phyloP scores from a whole-genome alignment of 176 grass and related monocot species.

The Urochloa ruziziensis region DNA sequence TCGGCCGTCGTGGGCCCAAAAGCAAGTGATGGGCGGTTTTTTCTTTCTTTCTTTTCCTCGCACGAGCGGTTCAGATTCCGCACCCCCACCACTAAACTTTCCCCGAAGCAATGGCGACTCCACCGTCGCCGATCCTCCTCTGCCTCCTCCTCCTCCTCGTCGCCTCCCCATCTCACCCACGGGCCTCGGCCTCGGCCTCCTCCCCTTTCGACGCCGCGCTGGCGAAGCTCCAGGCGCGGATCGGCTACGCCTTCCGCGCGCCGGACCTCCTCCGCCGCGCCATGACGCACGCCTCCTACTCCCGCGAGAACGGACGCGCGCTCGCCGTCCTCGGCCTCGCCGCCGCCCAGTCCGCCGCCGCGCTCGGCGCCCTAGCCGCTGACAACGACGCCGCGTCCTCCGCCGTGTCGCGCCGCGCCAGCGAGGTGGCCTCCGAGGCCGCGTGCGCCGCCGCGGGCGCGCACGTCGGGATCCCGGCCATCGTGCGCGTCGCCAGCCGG shows the following conservation, averaged over 20 bases:
- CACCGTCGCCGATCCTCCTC: not conserved
- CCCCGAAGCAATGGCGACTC: constrained; percentile 11
- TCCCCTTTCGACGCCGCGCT: constrained; percentile 58
- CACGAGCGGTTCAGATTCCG: no score
- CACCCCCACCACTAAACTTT: no score
- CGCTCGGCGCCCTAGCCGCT: constrained; percentile 37
- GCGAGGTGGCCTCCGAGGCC: constrained; percentile 11
- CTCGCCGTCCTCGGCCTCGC: constrained; percentile 59
- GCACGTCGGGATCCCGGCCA: constrained; percentile 25
- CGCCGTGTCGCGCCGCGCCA: constrained; percentile 27
- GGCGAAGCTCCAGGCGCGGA: constrained; percentile 48
- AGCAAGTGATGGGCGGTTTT: no score
- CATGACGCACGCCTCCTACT: constrained; percentile 73
- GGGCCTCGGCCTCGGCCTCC: not conserved
- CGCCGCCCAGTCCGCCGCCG: constrained; percentile 41
- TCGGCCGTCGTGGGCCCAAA: no score
- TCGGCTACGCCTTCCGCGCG: constrained; percentile 42
- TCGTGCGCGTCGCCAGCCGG: constrained; percentile 50
- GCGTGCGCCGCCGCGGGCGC: constrained; percentile 34
- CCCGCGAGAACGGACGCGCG: constrained; percentile 58
- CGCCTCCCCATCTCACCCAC: not conserved
- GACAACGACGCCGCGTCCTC: constrained; percentile 43
- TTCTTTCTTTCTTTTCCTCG: no score
- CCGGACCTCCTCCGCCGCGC: constrained; percentile 50
- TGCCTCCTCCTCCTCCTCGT: not conserved